phyloP scores from a whole-genome alignment of 106 monocot species.

The Dendrobium catenatum region DNA sequence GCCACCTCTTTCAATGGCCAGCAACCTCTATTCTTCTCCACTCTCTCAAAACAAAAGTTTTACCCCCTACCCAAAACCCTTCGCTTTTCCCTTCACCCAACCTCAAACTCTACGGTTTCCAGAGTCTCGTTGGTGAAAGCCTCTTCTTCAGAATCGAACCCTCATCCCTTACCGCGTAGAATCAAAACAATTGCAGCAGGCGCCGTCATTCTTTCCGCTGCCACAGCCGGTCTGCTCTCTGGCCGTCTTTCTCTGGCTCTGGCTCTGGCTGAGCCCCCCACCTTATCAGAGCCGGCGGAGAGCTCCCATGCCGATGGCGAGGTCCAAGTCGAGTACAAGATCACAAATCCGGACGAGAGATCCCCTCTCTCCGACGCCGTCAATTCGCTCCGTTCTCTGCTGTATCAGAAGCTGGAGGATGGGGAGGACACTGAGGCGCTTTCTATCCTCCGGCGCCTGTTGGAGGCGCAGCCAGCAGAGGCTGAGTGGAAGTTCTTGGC shows the following conservation, averaged over 20 bases:
- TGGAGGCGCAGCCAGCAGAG: constrained; percentile 40
- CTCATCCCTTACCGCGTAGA: constrained; percentile 11
- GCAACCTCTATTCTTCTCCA: constrained; percentile 5
- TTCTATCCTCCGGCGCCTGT: constrained; percentile 28
- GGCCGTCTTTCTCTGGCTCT: constrained; percentile 4
- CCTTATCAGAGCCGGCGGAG: constrained; percentile 1
- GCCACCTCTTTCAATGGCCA: constrained; percentile 9
- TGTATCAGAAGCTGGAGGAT: constrained; percentile 45
- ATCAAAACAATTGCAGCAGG: constrained; percentile 19
- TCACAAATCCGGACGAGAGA: not conserved
- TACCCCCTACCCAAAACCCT: constrained; percentile 8
- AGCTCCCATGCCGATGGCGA: constrained; percentile 3
- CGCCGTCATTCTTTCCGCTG: constrained; percentile 27
- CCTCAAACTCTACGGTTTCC: not conserved
- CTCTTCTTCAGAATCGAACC: constrained; percentile 11
- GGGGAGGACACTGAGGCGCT: constrained; percentile 50
- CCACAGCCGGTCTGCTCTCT: constrained; percentile 11
- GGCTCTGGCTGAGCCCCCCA: constrained; percentile 9
- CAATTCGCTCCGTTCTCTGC: constrained; percentile 33
- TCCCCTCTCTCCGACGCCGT: constrained; percentile 20
- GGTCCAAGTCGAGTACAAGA: constrained; percentile 14
- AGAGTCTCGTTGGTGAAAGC: constrained; percentile 1
- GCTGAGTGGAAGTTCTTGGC: constrained; percentile 69
- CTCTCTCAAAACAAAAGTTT: not conserved
- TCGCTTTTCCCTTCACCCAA: not conserved